Evolutionary conservation across 148 eudicot species (phyloP).

Genomic region (Fallopia convolvulus): DNA sequence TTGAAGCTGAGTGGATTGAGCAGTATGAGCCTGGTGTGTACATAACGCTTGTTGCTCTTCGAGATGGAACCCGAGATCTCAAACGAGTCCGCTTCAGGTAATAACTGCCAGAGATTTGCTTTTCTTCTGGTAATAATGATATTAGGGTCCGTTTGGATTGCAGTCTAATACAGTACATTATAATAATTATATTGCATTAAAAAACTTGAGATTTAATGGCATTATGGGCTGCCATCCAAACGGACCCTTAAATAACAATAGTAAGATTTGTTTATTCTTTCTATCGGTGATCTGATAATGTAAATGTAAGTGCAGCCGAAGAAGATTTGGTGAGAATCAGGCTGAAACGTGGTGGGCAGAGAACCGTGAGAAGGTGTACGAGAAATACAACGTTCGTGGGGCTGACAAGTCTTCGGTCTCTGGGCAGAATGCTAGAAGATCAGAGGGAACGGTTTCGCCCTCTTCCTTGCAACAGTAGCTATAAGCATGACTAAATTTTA

Average conservation of each 20-base stretch:
- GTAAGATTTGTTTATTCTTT: neutral
- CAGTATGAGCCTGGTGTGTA: slow-evolving; percentile 98
- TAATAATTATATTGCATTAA: too few relatives aligned
- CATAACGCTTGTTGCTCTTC: slow-evolving; percentile 80
- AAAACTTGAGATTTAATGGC: too few relatives aligned
- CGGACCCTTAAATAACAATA: too few relatives aligned
- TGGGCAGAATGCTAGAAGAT: slow-evolving; percentile 59
- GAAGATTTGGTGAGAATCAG: slow-evolving; percentile 93
- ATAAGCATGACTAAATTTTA: neutral
- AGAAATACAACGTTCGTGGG: slow-evolving; percentile 75
- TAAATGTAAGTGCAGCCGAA: slow-evolving; percentile 44
- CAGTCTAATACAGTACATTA: too few relatives aligned
- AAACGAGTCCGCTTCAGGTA: slow-evolving; percentile 99
- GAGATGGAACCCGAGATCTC: slow-evolving; percentile 91
- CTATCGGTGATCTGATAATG: neutral
- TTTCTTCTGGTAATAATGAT: neutral
- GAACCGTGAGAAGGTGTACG: slow-evolving; percentile 86
- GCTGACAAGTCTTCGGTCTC: slow-evolving; percentile 68
- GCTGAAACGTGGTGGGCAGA: slow-evolving; percentile 99
- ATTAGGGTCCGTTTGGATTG: too few relatives aligned
- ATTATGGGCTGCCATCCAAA: too few relatives aligned
- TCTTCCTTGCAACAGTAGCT: slow-evolving; percentile 16
- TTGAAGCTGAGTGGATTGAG: slow-evolving; percentile 96
- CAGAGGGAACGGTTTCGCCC: slow-evolving; percentile 61
- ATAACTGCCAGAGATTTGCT: neutral